phyloP scores from a whole-genome alignment of 352 stramenopile species.

The Phytopythium sindhum region DNA sequence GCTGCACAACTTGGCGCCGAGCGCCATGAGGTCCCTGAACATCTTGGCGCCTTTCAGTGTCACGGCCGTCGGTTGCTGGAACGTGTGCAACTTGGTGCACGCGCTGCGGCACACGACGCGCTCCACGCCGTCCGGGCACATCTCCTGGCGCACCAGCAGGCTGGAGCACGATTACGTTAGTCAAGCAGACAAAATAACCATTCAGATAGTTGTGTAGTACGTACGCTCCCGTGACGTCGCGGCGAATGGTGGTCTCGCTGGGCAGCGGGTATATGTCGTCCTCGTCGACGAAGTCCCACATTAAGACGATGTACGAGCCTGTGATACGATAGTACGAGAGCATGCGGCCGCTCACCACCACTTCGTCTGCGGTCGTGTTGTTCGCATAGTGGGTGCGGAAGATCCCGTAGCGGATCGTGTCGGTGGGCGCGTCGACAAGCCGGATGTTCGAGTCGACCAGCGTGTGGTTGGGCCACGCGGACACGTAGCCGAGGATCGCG shows the following conservation, averaged over 20 bases:
- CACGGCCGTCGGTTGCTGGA: not conserved
- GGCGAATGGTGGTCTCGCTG: conserved; percentile 7
- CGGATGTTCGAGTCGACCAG: not conserved
- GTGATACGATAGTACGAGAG: conserved; percentile 11
- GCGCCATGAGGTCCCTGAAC: not conserved
- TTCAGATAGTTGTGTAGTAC: not conserved
- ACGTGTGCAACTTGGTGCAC: conserved; percentile 32
- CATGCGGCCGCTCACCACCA: conserved; percentile 8
- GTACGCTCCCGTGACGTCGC: conserved; percentile 9
- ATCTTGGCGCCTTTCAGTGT: not conserved
- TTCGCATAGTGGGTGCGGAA: conserved; percentile 4
- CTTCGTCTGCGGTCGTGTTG: not conserved
- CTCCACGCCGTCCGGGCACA: conserved; percentile 30
- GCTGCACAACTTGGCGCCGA: conserved; percentile 21
- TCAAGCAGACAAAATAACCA: too few species aligned
- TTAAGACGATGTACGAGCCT: not conserved
- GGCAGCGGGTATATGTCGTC: conserved; percentile 16
- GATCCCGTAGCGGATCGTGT: conserved; percentile 6
- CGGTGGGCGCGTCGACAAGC: not conserved
- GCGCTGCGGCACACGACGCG: conserved; percentile 32
- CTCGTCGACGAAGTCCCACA: conserved; percentile 21
- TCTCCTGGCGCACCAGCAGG: conserved; percentile 25
- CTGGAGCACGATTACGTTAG: too few species aligned
- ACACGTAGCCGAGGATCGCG: not conserved
- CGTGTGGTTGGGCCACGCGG: conserved; percentile 9